A percentile compares a stretch with the other conserved stretches of the same genome.
phyloP scores from a whole-genome alignment of 78 protist species.

The Mastigamoeba balamuthi region DNA sequence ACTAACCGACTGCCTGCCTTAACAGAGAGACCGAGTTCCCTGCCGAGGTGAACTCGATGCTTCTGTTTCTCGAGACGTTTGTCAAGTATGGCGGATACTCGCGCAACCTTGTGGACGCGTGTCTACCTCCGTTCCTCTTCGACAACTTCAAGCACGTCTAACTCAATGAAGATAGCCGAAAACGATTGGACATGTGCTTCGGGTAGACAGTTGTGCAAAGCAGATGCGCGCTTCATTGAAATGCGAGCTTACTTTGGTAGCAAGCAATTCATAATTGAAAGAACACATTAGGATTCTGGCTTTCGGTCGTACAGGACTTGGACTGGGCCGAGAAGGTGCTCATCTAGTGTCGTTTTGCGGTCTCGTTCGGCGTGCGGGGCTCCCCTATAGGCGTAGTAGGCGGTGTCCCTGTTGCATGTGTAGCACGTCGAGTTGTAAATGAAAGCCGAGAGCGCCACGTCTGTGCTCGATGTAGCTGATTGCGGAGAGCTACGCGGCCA shows the following conservation, averaged over 20 bases:
- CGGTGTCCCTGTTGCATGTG: neutral
- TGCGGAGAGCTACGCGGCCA: neutral
- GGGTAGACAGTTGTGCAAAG: too few species aligned
- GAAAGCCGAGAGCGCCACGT: neutral
- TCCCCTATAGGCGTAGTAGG: neutral
- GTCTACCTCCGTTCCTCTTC: slow-evolving; percentile 46
- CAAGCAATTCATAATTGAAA: too few species aligned
- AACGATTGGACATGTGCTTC: too few species aligned
- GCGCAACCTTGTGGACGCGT: slow-evolving; percentile 39
- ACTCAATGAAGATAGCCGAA: too few species aligned
- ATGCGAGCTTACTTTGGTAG: too few species aligned
- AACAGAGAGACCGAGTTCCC: slow-evolving; percentile 41
- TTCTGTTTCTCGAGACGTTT: slow-evolving; percentile 59
- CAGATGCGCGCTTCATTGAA: too few species aligned
- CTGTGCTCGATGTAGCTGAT: neutral
- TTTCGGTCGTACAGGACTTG: too few species aligned
- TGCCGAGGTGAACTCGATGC: slow-evolving; percentile 41
- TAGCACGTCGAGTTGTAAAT: neutral
- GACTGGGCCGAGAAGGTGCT: too few species aligned
- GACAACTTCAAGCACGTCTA: slow-evolving; percentile 34
- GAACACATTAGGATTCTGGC: too few species aligned
- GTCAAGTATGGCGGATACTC: slow-evolving; percentile 25
- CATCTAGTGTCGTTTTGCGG: too few species aligned
- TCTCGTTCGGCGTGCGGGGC: too few species aligned
- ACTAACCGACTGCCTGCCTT: slow-evolving; percentile 3